Evolutionary conservation across 176 grass and related monocot species (phyloP).

Genomic region (Luzula sylvatica): DNA sequence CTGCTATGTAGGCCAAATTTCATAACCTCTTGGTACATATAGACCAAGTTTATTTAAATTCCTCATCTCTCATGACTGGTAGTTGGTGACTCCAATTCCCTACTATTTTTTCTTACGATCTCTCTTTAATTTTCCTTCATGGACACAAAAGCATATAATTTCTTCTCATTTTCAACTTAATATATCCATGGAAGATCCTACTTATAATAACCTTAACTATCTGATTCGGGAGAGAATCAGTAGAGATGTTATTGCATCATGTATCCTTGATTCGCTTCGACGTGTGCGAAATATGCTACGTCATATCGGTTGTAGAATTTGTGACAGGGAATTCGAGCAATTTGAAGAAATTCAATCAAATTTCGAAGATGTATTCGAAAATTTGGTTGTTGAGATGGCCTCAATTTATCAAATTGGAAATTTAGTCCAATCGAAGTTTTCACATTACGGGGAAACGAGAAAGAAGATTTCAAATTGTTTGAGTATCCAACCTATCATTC

Average conservation of each 20-base stretch:
- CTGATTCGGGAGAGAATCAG: slow-evolving; percentile 16
- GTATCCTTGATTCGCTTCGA: slow-evolving; percentile 12
- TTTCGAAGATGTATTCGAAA: slow-evolving; percentile 12
- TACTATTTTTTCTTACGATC: slow-evolving; percentile 1
- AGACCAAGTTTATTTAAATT: slow-evolving; percentile 2
- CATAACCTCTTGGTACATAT: too few species aligned
- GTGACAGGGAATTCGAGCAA: slow-evolving; percentile 4
- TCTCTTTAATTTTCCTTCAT: background rate
- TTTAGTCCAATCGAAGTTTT: slow-evolving; percentile 26
- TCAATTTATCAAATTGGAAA: slow-evolving; percentile 31
- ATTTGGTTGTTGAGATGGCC: slow-evolving; percentile 20
- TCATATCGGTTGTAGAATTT: slow-evolving; percentile 16
- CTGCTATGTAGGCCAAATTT: too few species aligned
- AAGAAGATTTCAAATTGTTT: too few species aligned
- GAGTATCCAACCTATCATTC: too few species aligned
- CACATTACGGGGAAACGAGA: slow-evolving; percentile 18
- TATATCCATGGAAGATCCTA: slow-evolving; percentile 14
- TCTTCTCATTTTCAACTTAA: background rate
- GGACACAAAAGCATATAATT: background rate
- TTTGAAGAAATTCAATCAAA: background rate
- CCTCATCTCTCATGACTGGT: slow-evolving; percentile 21
- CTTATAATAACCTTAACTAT: slow-evolving; percentile 5
- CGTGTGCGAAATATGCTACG: slow-evolving; percentile 7
- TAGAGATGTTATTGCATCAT: slow-evolving; percentile 11
- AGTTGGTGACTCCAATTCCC: background rate